Conservation (phyloP, 2,329 filamentous ascomycete genomes). For the Penicillium sp. region DNA sequence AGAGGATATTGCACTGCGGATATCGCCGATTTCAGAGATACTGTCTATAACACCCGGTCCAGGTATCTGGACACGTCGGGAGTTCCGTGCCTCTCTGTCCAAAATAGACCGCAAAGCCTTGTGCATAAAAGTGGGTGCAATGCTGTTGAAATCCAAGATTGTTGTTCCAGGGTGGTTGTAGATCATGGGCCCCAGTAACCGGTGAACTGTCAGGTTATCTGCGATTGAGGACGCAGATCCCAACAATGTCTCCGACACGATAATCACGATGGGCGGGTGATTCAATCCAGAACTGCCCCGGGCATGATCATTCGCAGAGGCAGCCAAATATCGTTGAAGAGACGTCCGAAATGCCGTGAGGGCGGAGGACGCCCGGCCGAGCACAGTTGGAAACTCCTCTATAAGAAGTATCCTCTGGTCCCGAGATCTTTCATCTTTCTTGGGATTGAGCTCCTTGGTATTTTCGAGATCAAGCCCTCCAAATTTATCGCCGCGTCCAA, state of each 20-base stretch:
- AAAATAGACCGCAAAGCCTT: constrained; percentile 82
- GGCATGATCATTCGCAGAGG: constrained; percentile 60
- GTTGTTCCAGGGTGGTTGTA: constrained; percentile 75
- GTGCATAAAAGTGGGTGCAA: constrained; percentile 79
- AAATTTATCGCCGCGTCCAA: constrained; percentile 78
- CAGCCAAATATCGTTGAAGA: constrained; percentile 68
- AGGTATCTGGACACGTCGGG: constrained; percentile 71
- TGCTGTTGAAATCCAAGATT: constrained; percentile 87
- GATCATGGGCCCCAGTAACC: constrained; percentile 82
- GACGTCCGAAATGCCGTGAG: constrained; percentile 72
- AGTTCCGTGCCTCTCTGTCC: constrained; percentile 78
- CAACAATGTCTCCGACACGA: constrained; percentile 86
- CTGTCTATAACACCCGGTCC: constrained; percentile 75
- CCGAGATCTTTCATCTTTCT: constrained; percentile 15
- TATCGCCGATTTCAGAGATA: constrained; percentile 84
- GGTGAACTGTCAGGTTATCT: constrained; percentile 90
- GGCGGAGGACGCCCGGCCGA: constrained; percentile 63
- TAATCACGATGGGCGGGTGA: constrained; percentile 75
- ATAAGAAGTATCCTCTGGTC: constrained; percentile 64
- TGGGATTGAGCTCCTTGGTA: constrained; percentile 4
- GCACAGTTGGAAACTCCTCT: constrained; percentile 79
- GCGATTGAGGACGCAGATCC: constrained; percentile 80
- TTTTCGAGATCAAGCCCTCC: constrained; percentile 61
- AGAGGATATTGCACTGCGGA: constrained; percentile 87
- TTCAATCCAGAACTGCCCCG: constrained; percentile 35